Evolutionary conservation across 2,329 filamentous ascomycete species (phyloP), one percentile per base, ranked within the genome.

Genomic region (Pseudogymnoascus verrucosus): DNA sequence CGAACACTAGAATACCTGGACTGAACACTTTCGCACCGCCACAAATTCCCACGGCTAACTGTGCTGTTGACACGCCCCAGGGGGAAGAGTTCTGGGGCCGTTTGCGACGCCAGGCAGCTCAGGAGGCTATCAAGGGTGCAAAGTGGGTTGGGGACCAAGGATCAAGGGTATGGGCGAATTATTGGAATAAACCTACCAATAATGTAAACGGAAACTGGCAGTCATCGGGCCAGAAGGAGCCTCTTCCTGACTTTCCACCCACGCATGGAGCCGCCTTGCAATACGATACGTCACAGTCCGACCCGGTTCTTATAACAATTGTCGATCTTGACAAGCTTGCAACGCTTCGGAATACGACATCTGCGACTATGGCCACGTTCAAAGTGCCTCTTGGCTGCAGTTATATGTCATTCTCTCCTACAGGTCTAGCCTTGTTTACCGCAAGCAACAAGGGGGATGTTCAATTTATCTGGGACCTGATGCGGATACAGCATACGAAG

Each of bases 381-480:
- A 80, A 82, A 31, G 81, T 88, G 1, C 84, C 86, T 0, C 81
- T 89, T 14, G 91, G 91, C 7, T 93, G 90, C 74, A 93, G 90
- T 72, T 92, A 90, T 71, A 73, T 95, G 34, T 92, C 89, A 0
- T 89, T 96, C 67, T 87, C 90, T 1, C 89, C 90, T 0, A 85
- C 84, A 5, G 90, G 89, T 0, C 75, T 93, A 26, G 85, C 84
- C 61, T 79, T 96, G 10, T 88, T 95, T 75, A 92, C 89, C 0
- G 89, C 89, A 5, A 93, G 89, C 74, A 89, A 82, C 71, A 93
- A 92, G 73, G 90, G 90, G n/a, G 91, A 96, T 71, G 83, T 90
- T 5, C 89, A 92, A 71, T 89, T 86, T 6, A 85, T 93, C 0
- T 95, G 90, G 90, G 90, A 93, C 73, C 75, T 95, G 64, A 84